Percentiles rank a stretch among this genome's conserved stretches.
Evolutionary conservation across 2,329 filamentous ascomycete genomes (phyloP).

Genomic region (Pyrenochaeta sp.): DNA sequence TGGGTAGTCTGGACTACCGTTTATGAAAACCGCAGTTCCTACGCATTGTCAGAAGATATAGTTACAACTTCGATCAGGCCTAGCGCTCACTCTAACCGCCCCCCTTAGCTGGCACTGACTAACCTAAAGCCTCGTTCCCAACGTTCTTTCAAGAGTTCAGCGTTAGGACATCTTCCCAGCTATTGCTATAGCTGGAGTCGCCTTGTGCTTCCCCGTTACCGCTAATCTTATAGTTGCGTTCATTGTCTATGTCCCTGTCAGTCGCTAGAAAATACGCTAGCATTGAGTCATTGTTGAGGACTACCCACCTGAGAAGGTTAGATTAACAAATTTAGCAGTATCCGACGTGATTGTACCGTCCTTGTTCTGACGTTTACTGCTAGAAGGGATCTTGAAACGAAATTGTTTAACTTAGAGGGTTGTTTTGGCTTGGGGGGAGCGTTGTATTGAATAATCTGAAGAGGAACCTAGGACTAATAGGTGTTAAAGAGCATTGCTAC

Average conservation of each 20-base stretch:
- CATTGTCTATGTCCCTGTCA: constrained; percentile 14
- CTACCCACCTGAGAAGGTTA: constrained; percentile 19
- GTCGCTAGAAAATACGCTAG: constrained; percentile 7
- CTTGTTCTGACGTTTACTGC: constrained; percentile 4
- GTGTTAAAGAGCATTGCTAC: constrained; percentile 12
- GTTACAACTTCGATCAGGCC: constrained; percentile 4
- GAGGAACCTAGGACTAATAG: constrained; percentile 7
- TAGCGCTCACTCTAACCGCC: constrained; percentile 18
- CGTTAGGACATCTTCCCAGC: constrained; percentile 4
- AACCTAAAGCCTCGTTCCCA: constrained; percentile 14
- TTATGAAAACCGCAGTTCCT: constrained; percentile 20
- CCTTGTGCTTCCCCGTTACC: too few species aligned
- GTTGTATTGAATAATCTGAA: constrained; percentile 16
- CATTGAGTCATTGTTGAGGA: constrained; percentile 6
- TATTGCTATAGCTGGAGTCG: constrained; percentile 7
- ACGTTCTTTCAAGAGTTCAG: constrained; percentile 7
- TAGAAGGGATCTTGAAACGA: constrained; percentile 8
- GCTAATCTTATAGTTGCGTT: constrained; percentile 15
- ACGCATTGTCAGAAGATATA: constrained; percentile 21
- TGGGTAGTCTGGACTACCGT: constrained; percentile 9
- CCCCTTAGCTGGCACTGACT: constrained; percentile 13
- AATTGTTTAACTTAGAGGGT: constrained; percentile 11
- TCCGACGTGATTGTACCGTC: constrained; percentile 9
- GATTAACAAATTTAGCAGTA: constrained; percentile 15
- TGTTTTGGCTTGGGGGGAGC: constrained; percentile 14